phyloP scores from a whole-genome alignment of 169 alveolate genomes.

The Cryptosporidium tyzzeri region DNA sequence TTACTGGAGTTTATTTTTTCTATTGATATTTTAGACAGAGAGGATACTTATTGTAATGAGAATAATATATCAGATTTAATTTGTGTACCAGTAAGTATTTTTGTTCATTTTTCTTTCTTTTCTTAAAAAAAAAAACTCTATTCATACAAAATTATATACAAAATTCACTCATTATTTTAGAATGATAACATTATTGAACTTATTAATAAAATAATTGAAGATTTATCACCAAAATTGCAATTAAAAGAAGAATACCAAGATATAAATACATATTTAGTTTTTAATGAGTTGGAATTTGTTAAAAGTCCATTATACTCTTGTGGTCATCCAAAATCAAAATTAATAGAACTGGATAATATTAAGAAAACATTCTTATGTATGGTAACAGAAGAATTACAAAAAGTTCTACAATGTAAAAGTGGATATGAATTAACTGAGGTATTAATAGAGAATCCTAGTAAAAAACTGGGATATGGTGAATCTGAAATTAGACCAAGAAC shows the following conservation, averaged over 20 bases:
- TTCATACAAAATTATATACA: too few species aligned
- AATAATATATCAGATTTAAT: conserved; percentile 41
- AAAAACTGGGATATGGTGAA: conserved; percentile 37
- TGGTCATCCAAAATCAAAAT: conserved; percentile 27
- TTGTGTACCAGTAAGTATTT: conserved; percentile 62
- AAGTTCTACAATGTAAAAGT: conserved; percentile 31
- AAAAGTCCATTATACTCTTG: conserved; percentile 55
- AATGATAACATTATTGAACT: not conserved
- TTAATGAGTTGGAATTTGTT: conserved; percentile 24
- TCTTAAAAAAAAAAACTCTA: too few species aligned
- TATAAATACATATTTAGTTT: not conserved
- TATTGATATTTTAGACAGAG: conserved; percentile 35
- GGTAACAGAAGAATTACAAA: conserved; percentile 8
- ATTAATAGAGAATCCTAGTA: conserved; percentile 47
- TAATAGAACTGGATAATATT: conserved; percentile 14
- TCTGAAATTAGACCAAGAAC: conserved; percentile 50
- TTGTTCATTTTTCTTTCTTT: not conserved
- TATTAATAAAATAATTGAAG: not conserved
- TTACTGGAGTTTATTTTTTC: not conserved
- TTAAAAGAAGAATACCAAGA: not conserved
- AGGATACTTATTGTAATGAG: conserved; percentile 53
- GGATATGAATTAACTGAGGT: conserved; percentile 62
- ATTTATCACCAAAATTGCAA: not conserved
- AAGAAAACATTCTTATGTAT: conserved; percentile 47
- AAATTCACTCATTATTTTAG: not conserved